Evolutionary conservation across 2,329 filamentous ascomycete species (phyloP).

Genomic region (Iodosphaeria phyllophila): DNA sequence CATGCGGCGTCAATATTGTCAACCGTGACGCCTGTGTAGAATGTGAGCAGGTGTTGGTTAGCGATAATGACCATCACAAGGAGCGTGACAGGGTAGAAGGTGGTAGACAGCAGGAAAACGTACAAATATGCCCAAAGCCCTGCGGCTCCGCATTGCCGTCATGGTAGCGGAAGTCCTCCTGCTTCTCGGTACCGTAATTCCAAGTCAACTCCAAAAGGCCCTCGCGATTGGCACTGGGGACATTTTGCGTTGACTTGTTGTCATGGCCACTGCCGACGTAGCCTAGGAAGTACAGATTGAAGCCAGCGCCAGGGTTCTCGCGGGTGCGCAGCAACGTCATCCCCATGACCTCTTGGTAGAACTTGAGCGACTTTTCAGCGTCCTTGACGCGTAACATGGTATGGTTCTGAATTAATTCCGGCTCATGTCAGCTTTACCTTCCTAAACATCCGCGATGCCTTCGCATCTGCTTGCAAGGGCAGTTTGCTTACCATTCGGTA

Average conservation of each 20-base stretch:
- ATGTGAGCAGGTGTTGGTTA: slow-evolving; percentile 6
- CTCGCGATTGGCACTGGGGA: slow-evolving; percentile 47
- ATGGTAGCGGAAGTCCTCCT: slow-evolving; percentile 71
- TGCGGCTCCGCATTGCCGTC: slow-evolving; percentile 83
- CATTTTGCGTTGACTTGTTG: slow-evolving; percentile 32
- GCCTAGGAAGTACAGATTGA: slow-evolving; percentile 86
- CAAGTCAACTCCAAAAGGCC: slow-evolving; percentile 82
- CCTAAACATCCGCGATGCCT: no score
- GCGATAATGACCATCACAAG: not conserved
- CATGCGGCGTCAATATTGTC: slow-evolving; percentile 84
- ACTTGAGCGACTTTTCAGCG: slow-evolving; percentile 51
- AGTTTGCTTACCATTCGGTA: slow-evolving; percentile 47
- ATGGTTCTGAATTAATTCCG: slow-evolving; percentile 54
- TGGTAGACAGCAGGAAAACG: slow-evolving; percentile 13
- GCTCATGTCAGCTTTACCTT: no score
- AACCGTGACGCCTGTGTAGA: slow-evolving; percentile 47
- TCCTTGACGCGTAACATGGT: slow-evolving; percentile 93
- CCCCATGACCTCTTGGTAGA: slow-evolving; percentile 73
- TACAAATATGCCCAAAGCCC: slow-evolving; percentile 87
- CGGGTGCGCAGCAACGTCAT: slow-evolving; percentile 64
- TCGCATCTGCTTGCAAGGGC: no score
- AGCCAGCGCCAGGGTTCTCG: slow-evolving; percentile 52
- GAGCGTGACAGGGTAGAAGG: not conserved
- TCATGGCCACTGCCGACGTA: no score
- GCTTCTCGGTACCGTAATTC: slow-evolving; percentile 71